phyloP scores from a whole-genome alignment of 192 early-diverging fungal species.

The Backusella tarrabulga region DNA sequence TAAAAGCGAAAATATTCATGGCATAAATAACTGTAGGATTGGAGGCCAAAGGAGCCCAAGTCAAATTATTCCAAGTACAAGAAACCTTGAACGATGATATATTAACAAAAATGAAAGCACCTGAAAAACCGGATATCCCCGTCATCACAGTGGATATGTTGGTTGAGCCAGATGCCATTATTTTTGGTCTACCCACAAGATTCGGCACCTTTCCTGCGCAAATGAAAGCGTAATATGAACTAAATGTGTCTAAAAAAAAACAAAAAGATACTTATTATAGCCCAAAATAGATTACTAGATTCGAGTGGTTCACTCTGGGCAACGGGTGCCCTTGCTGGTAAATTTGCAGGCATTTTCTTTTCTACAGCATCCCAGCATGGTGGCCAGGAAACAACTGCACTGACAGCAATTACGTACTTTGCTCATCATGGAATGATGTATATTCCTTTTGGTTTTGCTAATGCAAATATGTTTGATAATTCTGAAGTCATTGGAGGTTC shows the following conservation, averaged over 20 bases:
- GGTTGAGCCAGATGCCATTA: slow-evolving; percentile 47
- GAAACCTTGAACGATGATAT: slow-evolving; percentile 62
- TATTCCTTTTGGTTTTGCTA: slow-evolving; percentile 66
- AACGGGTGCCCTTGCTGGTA: slow-evolving; percentile 57
- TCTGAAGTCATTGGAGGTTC: slow-evolving; percentile 33
- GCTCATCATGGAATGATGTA: slow-evolving; percentile 80
- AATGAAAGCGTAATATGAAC: slow-evolving; percentile 53
- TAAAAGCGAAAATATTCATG: background rate
- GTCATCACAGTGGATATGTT: slow-evolving; percentile 37
- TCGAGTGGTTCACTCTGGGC: slow-evolving; percentile 40
- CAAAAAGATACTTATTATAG: background rate
- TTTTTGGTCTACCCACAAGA: slow-evolving; percentile 63
- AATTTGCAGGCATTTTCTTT: slow-evolving; percentile 73
- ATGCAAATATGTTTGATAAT: slow-evolving; percentile 6
- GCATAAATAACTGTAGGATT: slow-evolving; percentile 48
- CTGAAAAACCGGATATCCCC: slow-evolving; percentile 45
- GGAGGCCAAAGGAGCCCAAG: slow-evolving; percentile 41
- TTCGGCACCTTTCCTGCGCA: slow-evolving; percentile 77
- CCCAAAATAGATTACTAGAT: slow-evolving; percentile 28
- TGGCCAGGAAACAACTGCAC: slow-evolving; percentile 76
- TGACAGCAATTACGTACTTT: slow-evolving; percentile 64
- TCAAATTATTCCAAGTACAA: slow-evolving; percentile 47
- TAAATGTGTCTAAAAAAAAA: background rate
- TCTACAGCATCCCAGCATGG: slow-evolving; percentile 76
- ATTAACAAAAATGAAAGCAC: slow-evolving; percentile 53